Evolutionary conservation across 2,329 filamentous ascomycete genomes (phyloP).

Genomic region (Colletotrichum sp.): DNA sequence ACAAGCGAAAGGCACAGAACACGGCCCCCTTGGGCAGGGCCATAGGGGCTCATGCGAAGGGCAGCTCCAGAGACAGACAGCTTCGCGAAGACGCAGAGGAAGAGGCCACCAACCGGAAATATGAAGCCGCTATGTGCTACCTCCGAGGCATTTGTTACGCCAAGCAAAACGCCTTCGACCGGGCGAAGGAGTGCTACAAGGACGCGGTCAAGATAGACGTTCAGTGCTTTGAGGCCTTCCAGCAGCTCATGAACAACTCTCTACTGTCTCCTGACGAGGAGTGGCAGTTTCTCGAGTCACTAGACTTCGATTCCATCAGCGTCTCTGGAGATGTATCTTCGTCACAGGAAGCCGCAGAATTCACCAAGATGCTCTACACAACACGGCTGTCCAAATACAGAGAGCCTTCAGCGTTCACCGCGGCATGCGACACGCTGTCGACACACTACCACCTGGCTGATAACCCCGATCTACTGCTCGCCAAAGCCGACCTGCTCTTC

Average conservation of each 20-base stretch:
- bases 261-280: slow-evolving; percentile 90
- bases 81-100: slow-evolving; percentile 56
- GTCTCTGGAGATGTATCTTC: slow-evolving; percentile 68
- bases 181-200: slow-evolving; percentile 98
- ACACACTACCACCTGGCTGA: slow-evolving; percentile 88
- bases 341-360: slow-evolving; percentile 88
- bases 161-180: slow-evolving; percentile 96
- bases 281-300: slow-evolving; percentile 84
- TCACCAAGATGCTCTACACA: slow-evolving; percentile 95
- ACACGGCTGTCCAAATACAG: slow-evolving; percentile 95
- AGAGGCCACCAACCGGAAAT: slow-evolving; percentile 77
- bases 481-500: slow-evolving; percentile 88
- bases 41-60: slow-evolving; percentile 12
- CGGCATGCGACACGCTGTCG: slow-evolving; percentile 87
- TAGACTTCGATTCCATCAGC: slow-evolving; percentile 86
- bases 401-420: slow-evolving; percentile 80
- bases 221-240: slow-evolving; percentile 97
- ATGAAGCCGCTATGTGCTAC: slow-evolving; percentile 98
- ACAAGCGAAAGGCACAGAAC: slow-evolving; percentile 75
- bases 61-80: slow-evolving; percentile 35
- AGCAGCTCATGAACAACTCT: slow-evolving; percentile 96
- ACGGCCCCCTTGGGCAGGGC: slow-evolving; percentile 52
- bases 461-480: slow-evolving; percentile 90
- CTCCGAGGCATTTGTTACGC: slow-evolving; percentile 92
- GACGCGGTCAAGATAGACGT: slow-evolving; percentile 96